Evolutionary conservation across 352 stramenopile genomes (phyloP).

Genomic region (Pseudoperonospora humuli): DNA sequence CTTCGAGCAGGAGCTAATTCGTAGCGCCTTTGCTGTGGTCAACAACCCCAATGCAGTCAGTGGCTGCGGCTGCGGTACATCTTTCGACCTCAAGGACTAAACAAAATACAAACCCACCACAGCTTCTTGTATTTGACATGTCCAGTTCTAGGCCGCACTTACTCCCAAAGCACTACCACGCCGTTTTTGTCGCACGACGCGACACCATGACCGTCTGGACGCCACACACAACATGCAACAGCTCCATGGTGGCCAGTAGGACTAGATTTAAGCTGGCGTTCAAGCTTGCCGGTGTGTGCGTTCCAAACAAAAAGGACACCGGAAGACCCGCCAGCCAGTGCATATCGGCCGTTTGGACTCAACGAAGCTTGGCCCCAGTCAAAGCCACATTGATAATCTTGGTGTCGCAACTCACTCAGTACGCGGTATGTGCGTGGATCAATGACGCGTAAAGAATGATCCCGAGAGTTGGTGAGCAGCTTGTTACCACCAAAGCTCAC

Average conservation of each 20-base stretch:
- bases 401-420: conserved; percentile 36
- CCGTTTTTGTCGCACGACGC: conserved; percentile 82
- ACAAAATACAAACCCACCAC: not conserved
- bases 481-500: conserved; percentile 50
- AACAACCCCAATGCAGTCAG: conserved; percentile 96
- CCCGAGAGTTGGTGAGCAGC: conserved; percentile 70
- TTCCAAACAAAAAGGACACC: conserved; percentile 68
- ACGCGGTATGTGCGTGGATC: conserved; percentile 57
- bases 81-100: conserved; percentile 95
- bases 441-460: conserved; percentile 62
- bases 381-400: conserved; percentile 62
- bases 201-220: conserved; percentile 47
- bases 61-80: conserved; percentile 95
- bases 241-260: conserved; percentile 47
- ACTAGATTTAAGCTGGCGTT: conserved; percentile 41
- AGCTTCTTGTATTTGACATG: conserved; percentile 8
- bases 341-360: conserved; percentile 57
- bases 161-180: conserved; percentile 73
- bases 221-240: conserved; percentile 72
- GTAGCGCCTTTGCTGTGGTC: conserved; percentile 91
- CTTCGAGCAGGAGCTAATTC: conserved; percentile 97
- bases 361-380: conserved; percentile 75
- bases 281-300: conserved; percentile 36
- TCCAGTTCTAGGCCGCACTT: conserved; percentile 7
- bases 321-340: conserved; percentile 40